phyloP scores from a whole-genome alignment of 306 rosid species.

The Albizia julibrissin region DNA sequence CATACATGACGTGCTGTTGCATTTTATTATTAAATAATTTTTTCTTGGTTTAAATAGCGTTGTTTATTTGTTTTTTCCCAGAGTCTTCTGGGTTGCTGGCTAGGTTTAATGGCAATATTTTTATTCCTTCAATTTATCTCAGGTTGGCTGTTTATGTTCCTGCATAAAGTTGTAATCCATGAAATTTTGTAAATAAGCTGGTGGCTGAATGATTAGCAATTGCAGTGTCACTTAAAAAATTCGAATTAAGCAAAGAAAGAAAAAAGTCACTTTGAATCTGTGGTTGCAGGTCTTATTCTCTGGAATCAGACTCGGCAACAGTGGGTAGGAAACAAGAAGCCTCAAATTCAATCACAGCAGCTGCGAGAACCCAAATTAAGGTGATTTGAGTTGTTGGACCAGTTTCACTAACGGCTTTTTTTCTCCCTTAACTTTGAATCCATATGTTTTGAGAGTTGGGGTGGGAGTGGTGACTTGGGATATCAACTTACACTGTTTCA shows the following conservation, averaged over 20 bases:
- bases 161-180: constrained; percentile 2
- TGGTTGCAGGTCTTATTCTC: constrained; percentile 78
- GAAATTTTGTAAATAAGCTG: constrained; percentile 5
- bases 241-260: not conserved
- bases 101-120: constrained; percentile 3
- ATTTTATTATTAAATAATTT: constrained; percentile 11
- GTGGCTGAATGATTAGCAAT: not conserved
- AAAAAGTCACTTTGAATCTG: not conserved
- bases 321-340: constrained; percentile 77
- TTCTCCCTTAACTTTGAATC: not conserved
- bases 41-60: constrained; percentile 4
- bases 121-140: not conserved
- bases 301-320: constrained; percentile 91
- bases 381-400: constrained; percentile 43
- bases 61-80: constrained; percentile 17
- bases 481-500: not conserved
- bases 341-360: constrained; percentile 50
- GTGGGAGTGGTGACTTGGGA: not conserved
- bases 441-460: not conserved
- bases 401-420: constrained; percentile 13
- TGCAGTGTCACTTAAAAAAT: constrained; percentile 14
- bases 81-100: not conserved
- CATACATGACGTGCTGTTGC: not conserved
- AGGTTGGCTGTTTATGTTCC: not conserved
- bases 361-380: constrained; percentile 78